Evolutionary conservation across 805 yeast species (phyloP), one percentile per base, ranked within the genome.

Genomic region (Teunomyces kruisii): DNA sequence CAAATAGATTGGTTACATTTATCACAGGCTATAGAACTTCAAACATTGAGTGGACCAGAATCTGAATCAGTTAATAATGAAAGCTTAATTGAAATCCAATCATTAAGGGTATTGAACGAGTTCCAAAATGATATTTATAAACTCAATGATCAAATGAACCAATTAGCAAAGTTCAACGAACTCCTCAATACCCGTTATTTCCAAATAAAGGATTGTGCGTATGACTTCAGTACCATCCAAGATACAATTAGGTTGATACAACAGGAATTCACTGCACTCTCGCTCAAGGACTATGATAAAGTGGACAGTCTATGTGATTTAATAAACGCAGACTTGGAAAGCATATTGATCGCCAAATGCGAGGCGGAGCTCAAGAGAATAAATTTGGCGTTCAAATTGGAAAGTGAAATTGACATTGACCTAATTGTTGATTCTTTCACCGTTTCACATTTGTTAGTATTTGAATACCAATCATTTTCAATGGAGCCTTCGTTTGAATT

Each of bases 1-100:
- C 51, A 55, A 2, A 59, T 77, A 1, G 67, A 69, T 7, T 87
- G 95, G 95, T 73, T 66, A 0, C 65, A 72, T 9, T 55, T 84
- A 9, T 61, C 73, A 0, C 74, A 72, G 47, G 79, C 80, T 1
- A 62, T 72, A 31, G 86, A 81, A 39, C 56, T 80, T 22, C 62
- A 68, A 24, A 36, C 49, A 14, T 35, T 40, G n/a, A 47, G 51
- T 35, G 64, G 65, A 10, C 56, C 53, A 3, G 51, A 53, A 13
- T 37, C 60, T 2, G 52, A 56, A 9, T 71, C 69, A 40, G 45
- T 62, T 3, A 63, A 61, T 9, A 53, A 56, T 0, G 58, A 74
- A 6, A 35, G 56, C 4, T 44, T 48, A 6, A 54, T 67, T 1
- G 72, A 71, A 46, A 39, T 56, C 1, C 54, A 52, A 43, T 57